These are phyloP conservation scores for Drechslerella coelobrocha DNA, from an alignment of 2,329 filamentous ascomycete species.

Conservation along the genomic window DNA sequence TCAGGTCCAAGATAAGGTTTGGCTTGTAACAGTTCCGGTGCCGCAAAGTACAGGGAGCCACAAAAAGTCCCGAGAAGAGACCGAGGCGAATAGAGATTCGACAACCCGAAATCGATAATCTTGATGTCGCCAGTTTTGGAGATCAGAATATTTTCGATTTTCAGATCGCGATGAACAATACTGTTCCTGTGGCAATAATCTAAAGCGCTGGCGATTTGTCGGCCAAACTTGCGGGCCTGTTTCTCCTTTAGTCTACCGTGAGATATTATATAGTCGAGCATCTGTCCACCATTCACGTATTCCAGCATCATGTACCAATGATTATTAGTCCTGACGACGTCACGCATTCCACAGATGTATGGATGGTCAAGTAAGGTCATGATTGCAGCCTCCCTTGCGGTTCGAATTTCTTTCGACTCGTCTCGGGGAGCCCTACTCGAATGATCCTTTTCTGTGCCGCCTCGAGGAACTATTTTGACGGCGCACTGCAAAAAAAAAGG, in stretches of 20 bases:
- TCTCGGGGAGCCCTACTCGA: slow-evolving; percentile 45
- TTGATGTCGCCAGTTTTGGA: slow-evolving; percentile 97
- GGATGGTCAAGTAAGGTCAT: slow-evolving; percentile 92
- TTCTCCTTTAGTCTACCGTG: slow-evolving; percentile 89
- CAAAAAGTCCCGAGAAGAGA: slow-evolving; percentile 99
- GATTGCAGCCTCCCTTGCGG: slow-evolving; percentile 98
- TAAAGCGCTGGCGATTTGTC: slow-evolving; percentile 97
- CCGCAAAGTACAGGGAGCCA: slow-evolving; percentile 96
- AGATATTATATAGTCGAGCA: slow-evolving; percentile 97
- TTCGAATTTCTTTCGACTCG: slow-evolving; percentile 94
- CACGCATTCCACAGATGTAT: slow-evolving; percentile 97
- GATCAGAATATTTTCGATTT: slow-evolving; percentile 93
- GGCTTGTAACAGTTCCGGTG: slow-evolving; percentile 95
- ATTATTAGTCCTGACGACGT: slow-evolving; percentile 86
- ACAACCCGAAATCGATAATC: slow-evolving; percentile 97
- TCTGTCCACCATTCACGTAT: slow-evolving; percentile 93
- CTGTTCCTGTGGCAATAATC: slow-evolving; percentile 99
- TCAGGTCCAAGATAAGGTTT: slow-evolving; percentile 97
- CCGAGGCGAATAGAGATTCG: slow-evolving; percentile 99
- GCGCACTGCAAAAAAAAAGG: slow-evolving; percentile 13
- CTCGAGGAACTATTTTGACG: slow-evolving; percentile 43
- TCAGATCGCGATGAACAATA: slow-evolving; percentile 96
- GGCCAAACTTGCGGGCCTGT: slow-evolving; percentile 94
- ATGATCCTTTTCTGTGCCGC: slow-evolving; percentile 44
- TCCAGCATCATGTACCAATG: slow-evolving; percentile 99